Percentiles rank a stretch among this genome's conserved stretches.
Conservation (phyloP, 805 yeast species). For the Metschnikowia lunata region DNA sequence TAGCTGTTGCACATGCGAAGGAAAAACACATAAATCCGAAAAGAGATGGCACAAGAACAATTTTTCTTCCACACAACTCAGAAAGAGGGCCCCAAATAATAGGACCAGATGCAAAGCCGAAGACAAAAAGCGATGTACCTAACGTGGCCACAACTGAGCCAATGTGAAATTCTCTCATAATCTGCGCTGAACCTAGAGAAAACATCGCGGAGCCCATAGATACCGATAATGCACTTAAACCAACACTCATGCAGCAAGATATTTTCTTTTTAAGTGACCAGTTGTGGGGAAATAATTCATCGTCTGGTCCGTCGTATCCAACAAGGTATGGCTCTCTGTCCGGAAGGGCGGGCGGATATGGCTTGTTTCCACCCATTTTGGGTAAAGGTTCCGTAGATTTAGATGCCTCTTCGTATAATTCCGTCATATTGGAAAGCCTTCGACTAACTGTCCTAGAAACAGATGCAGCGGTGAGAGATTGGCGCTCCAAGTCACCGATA, state of each 20-base stretch:
- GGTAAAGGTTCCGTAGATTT: constrained; percentile 30
- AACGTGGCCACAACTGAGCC: constrained; percentile 67
- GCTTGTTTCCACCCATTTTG: constrained; percentile 63
- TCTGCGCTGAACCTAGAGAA: constrained; percentile 52
- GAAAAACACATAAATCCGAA: constrained; percentile 56
- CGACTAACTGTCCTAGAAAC: constrained; percentile 14
- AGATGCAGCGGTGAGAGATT: constrained; percentile 13
- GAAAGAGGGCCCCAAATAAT: constrained; percentile 85
- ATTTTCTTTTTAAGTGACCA: constrained; percentile 46
- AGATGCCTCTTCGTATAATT: constrained; percentile 25
- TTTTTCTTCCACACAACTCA: constrained; percentile 70
- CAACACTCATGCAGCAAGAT: constrained; percentile 24
- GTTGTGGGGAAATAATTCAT: constrained; percentile 77
- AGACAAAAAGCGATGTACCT: constrained; percentile 76
- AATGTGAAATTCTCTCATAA: constrained; percentile 53
- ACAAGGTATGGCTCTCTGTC: constrained; percentile 57
- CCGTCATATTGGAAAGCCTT: constrained; percentile 25
- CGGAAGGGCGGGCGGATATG: constrained; percentile 59
- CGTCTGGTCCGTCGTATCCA: constrained; percentile 71
- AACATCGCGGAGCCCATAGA: constrained; percentile 84
- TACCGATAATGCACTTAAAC: constrained; percentile 27
- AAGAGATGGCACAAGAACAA: constrained; percentile 52
- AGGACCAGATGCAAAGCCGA: constrained; percentile 94
- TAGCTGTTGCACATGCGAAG: constrained; percentile 35
- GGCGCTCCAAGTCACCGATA: constrained; percentile 5